Evolutionary conservation across 306 rosid genomes (phyloP).

Genomic region (Malus sieversii): DNA sequence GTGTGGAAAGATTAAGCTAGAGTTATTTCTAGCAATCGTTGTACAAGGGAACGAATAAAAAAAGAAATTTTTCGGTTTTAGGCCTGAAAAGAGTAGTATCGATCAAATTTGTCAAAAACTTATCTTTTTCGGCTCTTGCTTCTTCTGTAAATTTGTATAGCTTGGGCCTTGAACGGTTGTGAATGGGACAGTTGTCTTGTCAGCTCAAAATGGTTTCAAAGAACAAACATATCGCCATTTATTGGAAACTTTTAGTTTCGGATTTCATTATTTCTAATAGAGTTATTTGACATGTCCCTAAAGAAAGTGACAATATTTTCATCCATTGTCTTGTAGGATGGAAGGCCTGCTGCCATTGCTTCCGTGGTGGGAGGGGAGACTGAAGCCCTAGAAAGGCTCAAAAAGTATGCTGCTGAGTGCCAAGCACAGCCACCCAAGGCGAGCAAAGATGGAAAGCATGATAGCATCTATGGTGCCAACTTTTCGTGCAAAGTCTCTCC

Average conservation of each 20-base stretch:
- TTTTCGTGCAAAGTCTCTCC: constrained; percentile 97
- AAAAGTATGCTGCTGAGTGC: constrained; percentile 75
- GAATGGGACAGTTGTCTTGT: neutral
- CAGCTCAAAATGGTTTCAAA: neutral
- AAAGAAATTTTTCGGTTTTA: neutral
- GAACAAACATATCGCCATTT: neutral
- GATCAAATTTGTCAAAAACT: neutral
- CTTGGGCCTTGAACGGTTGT: neutral
- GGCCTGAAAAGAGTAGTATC: neutral
- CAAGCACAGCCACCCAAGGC: constrained; percentile 68
- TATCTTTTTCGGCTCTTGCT: neutral
- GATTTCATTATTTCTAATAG: neutral
- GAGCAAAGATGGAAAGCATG: constrained; percentile 43
- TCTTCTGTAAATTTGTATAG: neutral
- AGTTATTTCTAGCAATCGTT: neutral
- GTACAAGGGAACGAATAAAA: neutral
- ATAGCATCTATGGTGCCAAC: constrained; percentile 81
- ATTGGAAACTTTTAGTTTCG: neutral
- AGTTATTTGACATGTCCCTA: neutral
- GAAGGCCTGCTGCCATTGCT: constrained; percentile 48
- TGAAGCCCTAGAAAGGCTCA: constrained; percentile 77
- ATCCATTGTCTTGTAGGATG: constrained; percentile 46
- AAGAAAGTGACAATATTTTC: constrained; percentile 15
- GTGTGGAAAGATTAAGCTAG: neutral
- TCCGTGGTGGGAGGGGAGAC: constrained; percentile 87